A percentile compares a stretch with the other conserved stretches of the same genome.
phyloP scores from a whole-genome alignment of 2,329 filamentous ascomycete species.

The Cercospora brassicicola region DNA sequence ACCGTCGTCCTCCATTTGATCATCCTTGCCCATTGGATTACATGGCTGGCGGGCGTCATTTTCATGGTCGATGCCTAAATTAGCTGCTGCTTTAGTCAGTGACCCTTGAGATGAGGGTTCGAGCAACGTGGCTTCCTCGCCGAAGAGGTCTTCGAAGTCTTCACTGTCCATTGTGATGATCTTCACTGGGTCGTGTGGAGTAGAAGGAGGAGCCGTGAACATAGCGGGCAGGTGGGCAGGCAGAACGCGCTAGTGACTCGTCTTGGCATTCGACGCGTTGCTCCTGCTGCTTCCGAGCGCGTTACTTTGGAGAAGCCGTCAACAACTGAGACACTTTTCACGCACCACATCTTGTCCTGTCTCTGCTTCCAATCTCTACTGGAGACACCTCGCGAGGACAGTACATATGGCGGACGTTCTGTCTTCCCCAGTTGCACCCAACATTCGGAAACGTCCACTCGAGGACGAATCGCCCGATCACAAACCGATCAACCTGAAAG shows the following conservation, averaged over 20 bases:
- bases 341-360: background rate
- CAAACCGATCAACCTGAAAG: conserved; percentile 38
- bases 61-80: conserved; percentile 19
- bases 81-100: conserved; percentile 25
- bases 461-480: conserved; percentile 29
- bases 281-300: conserved; percentile 4
- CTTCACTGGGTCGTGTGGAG: background rate
- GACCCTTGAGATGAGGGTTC: conserved; percentile 29
- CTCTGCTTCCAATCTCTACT: background rate
- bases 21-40: background rate
- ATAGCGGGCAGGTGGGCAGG: background rate
- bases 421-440: conserved; percentile 32
- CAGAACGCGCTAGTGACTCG: conserved; percentile 9
- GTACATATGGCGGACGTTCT: conserved; percentile 36
- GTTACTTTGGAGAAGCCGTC: conserved; percentile 4
- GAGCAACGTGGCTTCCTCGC: conserved; percentile 22
- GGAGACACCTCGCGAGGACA: background rate
- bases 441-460: conserved; percentile 32
- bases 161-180: conserved; percentile 28
- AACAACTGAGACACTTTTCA: conserved; percentile 3
- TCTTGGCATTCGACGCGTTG: conserved; percentile 14
- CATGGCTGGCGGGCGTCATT: background rate
- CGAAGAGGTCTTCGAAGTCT: conserved; percentile 34
- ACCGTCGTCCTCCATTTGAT: background rate
- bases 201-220: conserved; percentile 1